Evolutionary conservation across 371 early-diverging fungal genomes (phyloP).

Genomic region (Mortierella sp.): DNA sequence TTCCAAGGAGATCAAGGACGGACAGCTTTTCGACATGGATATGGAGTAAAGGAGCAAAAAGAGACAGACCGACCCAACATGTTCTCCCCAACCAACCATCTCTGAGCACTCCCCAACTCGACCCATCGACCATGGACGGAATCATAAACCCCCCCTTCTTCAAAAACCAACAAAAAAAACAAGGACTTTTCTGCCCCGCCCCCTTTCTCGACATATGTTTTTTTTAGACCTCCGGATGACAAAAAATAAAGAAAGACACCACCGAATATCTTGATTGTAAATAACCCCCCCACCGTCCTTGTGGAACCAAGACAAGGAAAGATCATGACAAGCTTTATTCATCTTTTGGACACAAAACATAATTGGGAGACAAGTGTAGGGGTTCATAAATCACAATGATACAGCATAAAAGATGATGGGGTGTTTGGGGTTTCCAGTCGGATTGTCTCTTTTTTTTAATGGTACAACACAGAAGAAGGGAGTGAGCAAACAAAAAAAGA

Average conservation of each 20-base stretch:
- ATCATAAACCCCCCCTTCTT: not conserved
- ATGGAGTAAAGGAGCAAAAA: constrained; percentile 40
- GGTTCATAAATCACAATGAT: not conserved
- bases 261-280: not conserved
- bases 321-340: not conserved
- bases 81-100: not conserved
- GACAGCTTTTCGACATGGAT: constrained; percentile 55
- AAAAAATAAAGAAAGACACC: constrained; percentile 11
- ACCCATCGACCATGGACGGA: not conserved
- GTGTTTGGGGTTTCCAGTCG: constrained; percentile 11
- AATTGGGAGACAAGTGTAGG: no score
- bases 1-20: constrained; percentile 56
- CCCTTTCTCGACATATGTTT: not conserved
- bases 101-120: not conserved
- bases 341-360: no score
- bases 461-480: not conserved
- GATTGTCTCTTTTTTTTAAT: constrained; percentile 12
- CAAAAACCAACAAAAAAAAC: constrained; percentile 8
- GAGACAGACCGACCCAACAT: not conserved
- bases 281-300: not conserved
- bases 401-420: not conserved
- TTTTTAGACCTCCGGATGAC: constrained; percentile 5
- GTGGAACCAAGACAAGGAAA: no score
- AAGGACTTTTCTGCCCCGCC: not conserved
- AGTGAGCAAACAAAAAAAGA: not conserved